Evolutionary conservation across 2,329 filamentous ascomycete species (phyloP), one percentile per base, ranked within the genome.

Genomic region (Grosmannia penicillata): DNA sequence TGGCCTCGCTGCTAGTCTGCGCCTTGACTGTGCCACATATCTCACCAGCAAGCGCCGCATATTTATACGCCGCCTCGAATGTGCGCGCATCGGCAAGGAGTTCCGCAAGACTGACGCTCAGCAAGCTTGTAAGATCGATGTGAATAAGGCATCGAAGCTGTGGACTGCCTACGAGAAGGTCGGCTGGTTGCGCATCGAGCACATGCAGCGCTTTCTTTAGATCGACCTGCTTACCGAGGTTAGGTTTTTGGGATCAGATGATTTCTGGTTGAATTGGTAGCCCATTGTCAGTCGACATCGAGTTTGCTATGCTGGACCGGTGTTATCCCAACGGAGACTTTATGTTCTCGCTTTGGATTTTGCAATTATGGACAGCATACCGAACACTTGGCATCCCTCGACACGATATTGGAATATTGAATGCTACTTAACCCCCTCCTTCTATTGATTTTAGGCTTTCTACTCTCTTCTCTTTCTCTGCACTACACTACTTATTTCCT

Each of bases 101-200:
- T 95, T 94, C 57, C 78, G 84, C 56, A 94, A 94, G 70, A 96
- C 89, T 1, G 84, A 94, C 54, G 85, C 86, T 6, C 89, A 96
- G 57, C 83, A 93, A 56, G 85, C 84, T n/a, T 93, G 85, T 70
- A 93, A 93, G 65, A 94, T 95, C 46, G 89, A 96, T 51, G 89
- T 96, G 56, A 95, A 95, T 66, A 96, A 95, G 65, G 85, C 87
- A 4, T 93, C 84, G 47, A 89, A 89, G 57, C 67, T 96, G 33
- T 94, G 85, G 82, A 78, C 77, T 27, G 85, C 85, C 6, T 96
- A 84, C 53, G 82, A 94, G 36, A 79, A 77, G 49, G 82, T 91
- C 27, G 82, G 81, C 48, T 93, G 86, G 84, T 75, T 94, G 45
- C 67, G 81, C 6, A 53, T 62, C 14, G 47, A 55, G 4, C 68